phyloP scores from a whole-genome alignment of 306 rosid genomes.

The Vicia faba region DNA sequence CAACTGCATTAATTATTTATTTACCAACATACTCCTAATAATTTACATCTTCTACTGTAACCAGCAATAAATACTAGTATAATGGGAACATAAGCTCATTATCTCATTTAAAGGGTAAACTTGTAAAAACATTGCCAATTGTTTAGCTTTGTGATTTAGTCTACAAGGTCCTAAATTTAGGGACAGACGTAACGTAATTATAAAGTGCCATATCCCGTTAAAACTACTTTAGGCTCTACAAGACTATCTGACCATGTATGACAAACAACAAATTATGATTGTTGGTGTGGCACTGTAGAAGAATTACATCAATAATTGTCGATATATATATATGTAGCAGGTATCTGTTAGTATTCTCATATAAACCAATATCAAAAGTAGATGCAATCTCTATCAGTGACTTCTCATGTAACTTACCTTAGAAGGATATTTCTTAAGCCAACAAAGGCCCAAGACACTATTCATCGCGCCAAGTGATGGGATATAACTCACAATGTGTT shows the following conservation, averaged over 20 bases:
- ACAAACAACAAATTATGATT: conserved; percentile 29
- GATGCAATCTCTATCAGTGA: conserved; percentile 10
- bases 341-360: conserved; percentile 18
- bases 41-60: neutral
- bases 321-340: conserved; percentile 15
- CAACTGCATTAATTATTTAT: neutral
- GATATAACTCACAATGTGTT: conserved; percentile 61
- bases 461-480: conserved; percentile 83
- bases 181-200: neutral
- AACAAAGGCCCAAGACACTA: conserved; percentile 82
- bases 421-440: conserved; percentile 85
- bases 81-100: neutral
- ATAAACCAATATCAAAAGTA: conserved; percentile 15
- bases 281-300: conserved; percentile 20
- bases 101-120: neutral
- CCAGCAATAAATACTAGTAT: neutral
- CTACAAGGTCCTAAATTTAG: neutral
- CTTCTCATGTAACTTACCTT: conserved; percentile 57
- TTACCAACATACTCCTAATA: neutral
- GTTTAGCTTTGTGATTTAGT: neutral
- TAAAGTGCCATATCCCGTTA: conserved; percentile 1
- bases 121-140: neutral
- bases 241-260: conserved; percentile 16
- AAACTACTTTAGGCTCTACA: conserved; percentile 27
- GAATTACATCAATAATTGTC: conserved; percentile 18